Percentiles rank a stretch among this genome's conserved stretches.
Conservation (phyloP, 345 rosid species). For the Xanthoceras sorbifolium region DNA sequence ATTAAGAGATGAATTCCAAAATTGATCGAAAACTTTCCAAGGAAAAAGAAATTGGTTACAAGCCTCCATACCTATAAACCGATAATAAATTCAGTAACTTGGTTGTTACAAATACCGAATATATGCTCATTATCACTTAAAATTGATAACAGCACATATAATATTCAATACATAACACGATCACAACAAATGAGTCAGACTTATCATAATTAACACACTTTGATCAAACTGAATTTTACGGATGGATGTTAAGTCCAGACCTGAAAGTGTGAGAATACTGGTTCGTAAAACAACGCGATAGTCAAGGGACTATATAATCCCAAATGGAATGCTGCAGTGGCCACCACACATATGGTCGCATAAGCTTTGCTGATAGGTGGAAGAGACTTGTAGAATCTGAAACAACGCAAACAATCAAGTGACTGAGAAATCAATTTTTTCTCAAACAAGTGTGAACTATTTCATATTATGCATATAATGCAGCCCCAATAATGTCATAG, state of each 20-base stretch:
- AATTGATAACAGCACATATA: neutral
- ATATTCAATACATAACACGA: neutral
- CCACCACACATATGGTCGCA: slow-evolving; percentile 72
- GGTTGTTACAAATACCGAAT: neutral
- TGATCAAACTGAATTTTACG: neutral
- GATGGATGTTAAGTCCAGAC: slow-evolving; percentile 27
- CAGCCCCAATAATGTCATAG: neutral
- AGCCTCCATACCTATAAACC: slow-evolving; percentile 79
- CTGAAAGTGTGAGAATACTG: slow-evolving; percentile 63
- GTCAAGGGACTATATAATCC: slow-evolving; percentile 41
- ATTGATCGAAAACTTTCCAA: slow-evolving; percentile 81
- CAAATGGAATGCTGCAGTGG: slow-evolving; percentile 56
- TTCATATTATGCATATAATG: neutral
- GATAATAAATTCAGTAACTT: neutral
- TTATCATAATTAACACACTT: neutral
- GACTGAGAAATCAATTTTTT: neutral
- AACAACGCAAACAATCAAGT: slow-evolving; percentile 7
- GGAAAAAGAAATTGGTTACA: slow-evolving; percentile 75
- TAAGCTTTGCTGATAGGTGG: slow-evolving; percentile 87
- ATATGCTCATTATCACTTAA: neutral
- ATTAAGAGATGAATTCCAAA: slow-evolving; percentile 68
- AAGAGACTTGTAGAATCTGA: slow-evolving; percentile 84
- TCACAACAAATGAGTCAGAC: neutral
- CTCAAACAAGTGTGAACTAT: neutral
- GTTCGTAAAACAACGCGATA: slow-evolving; percentile 48